Conservation (phyloP, 768 basidiomycete species). For the Lactifluus volemus region DNA sequence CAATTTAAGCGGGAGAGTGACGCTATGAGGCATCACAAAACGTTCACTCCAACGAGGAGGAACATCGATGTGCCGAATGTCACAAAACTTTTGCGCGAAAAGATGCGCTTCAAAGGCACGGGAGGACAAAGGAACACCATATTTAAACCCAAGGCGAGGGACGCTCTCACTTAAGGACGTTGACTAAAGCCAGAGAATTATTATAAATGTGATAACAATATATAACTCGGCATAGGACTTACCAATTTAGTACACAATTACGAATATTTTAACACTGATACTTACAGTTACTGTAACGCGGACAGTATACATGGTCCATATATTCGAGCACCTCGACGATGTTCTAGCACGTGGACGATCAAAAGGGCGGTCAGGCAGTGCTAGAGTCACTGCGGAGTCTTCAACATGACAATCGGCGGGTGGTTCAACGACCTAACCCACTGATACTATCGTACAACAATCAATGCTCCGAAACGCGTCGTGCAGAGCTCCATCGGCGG, state of each 20-base stretch:
- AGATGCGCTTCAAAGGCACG: neutral
- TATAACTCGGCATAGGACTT: neutral
- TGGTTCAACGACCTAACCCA: neutral
- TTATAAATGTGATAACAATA: neutral
- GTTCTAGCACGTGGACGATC: neutral
- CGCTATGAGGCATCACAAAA: neutral
- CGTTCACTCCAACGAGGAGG: neutral
- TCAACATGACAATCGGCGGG: neutral
- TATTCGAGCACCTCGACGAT: neutral
- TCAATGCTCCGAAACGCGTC: neutral
- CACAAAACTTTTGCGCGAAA: neutral
- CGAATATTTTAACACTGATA: neutral
- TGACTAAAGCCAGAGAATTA: no score
- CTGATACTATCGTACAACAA: neutral
- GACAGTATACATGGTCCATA: neutral
- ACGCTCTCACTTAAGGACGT: no score
- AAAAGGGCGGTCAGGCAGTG: neutral
- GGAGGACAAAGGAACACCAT: neutral
- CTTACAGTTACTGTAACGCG: neutral
- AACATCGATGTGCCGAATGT: neutral
- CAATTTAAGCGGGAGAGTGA: neutral
- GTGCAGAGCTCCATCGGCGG: neutral
- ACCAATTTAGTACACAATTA: neutral
- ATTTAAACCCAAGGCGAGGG: neutral
- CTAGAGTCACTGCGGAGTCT: neutral